Conservation (phyloP, 2,329 filamentous ascomycete species). For the Penicillium sp. region DNA sequence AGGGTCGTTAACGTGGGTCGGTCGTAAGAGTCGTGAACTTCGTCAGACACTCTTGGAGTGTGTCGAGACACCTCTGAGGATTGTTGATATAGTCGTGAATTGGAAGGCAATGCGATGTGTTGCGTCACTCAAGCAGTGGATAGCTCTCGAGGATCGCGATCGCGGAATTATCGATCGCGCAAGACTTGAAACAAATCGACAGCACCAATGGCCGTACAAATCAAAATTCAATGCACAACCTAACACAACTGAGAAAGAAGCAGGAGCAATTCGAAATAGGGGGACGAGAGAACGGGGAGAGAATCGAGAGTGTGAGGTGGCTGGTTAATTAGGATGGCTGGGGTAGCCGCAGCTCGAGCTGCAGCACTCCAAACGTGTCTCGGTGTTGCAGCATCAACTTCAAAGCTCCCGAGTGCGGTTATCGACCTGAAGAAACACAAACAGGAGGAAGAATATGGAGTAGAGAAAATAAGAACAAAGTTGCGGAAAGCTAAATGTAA, state of each 20-base stretch:
- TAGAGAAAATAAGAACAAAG: not conserved
- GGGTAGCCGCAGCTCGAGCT: conserved; percentile 26
- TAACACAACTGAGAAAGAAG: conserved; percentile 6
- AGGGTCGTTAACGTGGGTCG: conserved; percentile 43
- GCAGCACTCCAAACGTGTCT: conserved; percentile 24
- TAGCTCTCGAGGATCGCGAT: conserved; percentile 18
- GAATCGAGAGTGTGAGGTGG: conserved; percentile 24
- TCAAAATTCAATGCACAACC: conserved; percentile 4
- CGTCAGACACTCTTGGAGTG: conserved; percentile 46
- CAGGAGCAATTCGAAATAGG: conserved; percentile 5
- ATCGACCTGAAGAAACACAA: too few relatives aligned
- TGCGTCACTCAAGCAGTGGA: conserved; percentile 15
- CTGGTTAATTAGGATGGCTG: conserved; percentile 45
- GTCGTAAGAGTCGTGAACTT: conserved; percentile 54
- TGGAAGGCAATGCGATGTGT: conserved; percentile 36
- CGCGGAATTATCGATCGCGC: conserved; percentile 8
- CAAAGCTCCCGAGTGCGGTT: not conserved
- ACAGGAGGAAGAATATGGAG: too few relatives aligned
- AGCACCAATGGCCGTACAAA: conserved; percentile 5
- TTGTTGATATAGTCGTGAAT: conserved; percentile 24
- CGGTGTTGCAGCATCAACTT: conserved; percentile 11
- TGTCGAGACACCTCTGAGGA: conserved; percentile 44
- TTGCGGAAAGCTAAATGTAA: not conserved
- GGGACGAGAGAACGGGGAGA: conserved; percentile 15
- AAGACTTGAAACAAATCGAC: not conserved